Percentiles rank a stretch among this genome's conserved stretches.
phyloP scores from a whole-genome alignment of 2,329 filamentous ascomycete genomes.

The Aspergillus ochraceoroseus region DNA sequence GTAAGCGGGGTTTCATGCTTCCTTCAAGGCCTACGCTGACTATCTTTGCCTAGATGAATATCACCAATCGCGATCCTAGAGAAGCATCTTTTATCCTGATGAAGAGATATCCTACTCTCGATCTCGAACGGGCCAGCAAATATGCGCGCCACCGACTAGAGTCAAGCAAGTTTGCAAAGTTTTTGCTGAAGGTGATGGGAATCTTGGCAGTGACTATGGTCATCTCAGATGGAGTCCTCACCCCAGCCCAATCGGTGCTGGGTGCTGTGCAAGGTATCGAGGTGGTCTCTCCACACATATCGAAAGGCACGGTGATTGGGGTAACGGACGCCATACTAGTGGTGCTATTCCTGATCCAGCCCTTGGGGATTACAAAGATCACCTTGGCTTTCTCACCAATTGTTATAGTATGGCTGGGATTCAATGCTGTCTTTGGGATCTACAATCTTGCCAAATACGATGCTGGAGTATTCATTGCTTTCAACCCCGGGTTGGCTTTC shows the following conservation, averaged over 20 bases:
- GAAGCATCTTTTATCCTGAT: constrained; percentile 47
- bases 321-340: constrained; percentile 52
- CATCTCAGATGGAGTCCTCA: constrained; percentile 54
- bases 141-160: constrained; percentile 47
- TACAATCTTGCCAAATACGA: constrained; percentile 50
- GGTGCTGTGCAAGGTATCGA: constrained; percentile 53
- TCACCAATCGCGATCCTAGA: constrained; percentile 50
- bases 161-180: constrained; percentile 44
- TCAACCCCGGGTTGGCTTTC: constrained; percentile 48
- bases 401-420: constrained; percentile 52
- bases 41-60: constrained; percentile 42
- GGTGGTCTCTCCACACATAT: constrained; percentile 47
- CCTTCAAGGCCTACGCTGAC: neutral
- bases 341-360: constrained; percentile 51
- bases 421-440: constrained; percentile 52
- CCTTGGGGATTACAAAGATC: constrained; percentile 51
- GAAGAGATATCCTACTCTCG: constrained; percentile 44
- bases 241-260: constrained; percentile 54
- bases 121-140: constrained; percentile 43
- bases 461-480: constrained; percentile 49
- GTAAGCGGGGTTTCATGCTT: constrained; percentile 28
- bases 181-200: constrained; percentile 49
- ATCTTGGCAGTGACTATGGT: constrained; percentile 53
- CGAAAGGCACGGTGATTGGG: constrained; percentile 47
- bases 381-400: constrained; percentile 51